Evolutionary conservation across 352 stramenopile species (phyloP).

Genomic region (Globisporangium cylindrosporum): DNA sequence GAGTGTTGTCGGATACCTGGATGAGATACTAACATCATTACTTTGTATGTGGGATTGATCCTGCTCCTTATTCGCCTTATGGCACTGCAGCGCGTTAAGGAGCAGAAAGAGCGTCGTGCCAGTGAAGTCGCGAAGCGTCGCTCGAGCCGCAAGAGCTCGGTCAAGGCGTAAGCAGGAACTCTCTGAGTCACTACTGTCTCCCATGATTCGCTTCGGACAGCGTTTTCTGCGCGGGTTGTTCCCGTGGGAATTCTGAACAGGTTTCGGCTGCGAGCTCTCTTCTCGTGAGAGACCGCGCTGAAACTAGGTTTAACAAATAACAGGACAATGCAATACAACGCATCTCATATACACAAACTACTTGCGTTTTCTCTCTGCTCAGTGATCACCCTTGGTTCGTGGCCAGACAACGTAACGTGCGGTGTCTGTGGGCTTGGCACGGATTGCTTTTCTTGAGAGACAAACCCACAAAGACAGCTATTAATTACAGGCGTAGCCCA

Average conservation of each 20-base stretch:
- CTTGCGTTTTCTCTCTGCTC: not conserved
- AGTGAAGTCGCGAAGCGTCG: conserved; percentile 98
- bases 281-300: not conserved
- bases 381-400: no score
- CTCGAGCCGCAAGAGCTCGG: conserved; percentile 94
- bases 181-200: conserved; percentile 13
- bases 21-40: conserved; percentile 35
- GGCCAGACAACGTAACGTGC: not conserved
- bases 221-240: conserved; percentile 14
- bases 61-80: conserved; percentile 93
- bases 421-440: not conserved
- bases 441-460: not conserved
- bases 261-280: conserved; percentile 11
- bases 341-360: conserved; percentile 11
- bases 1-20: not conserved
- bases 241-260: not conserved
- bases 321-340: conserved; percentile 26
- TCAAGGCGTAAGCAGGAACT: conserved; percentile 78
- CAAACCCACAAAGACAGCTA: not conserved
- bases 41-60: conserved; percentile 37
- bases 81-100: conserved; percentile 96
- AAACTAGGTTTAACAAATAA: conserved; percentile 27
- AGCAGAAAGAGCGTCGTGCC: conserved; percentile 97
- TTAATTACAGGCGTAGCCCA: not conserved
- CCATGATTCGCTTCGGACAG: conserved; percentile 6